Conservation (phyloP, 2,329 filamentous ascomycete species). For the Neocatenulostroma microsporum region DNA sequence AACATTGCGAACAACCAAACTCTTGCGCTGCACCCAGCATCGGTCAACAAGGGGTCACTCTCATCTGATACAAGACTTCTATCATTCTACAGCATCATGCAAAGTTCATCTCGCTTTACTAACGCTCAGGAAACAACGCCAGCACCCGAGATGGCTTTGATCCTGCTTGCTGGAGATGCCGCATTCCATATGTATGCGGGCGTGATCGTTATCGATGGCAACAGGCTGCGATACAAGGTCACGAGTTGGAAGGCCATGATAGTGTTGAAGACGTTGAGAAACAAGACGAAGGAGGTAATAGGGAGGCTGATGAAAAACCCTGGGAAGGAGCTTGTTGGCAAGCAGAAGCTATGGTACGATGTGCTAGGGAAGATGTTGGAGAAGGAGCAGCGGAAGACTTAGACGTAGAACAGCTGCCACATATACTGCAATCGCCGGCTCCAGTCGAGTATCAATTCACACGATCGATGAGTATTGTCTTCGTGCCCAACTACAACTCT, state of each 20-base stretch:
- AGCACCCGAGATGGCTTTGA: slow-evolving; percentile 67
- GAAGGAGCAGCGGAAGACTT: too few species aligned
- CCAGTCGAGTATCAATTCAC: too few species aligned
- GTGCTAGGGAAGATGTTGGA: slow-evolving; percentile 26
- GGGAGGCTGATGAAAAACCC: slow-evolving; percentile 58
- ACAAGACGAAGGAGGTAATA: slow-evolving; percentile 66
- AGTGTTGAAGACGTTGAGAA: slow-evolving; percentile 73
- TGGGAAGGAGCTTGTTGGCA: slow-evolving; percentile 31
- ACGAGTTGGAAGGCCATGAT: slow-evolving; percentile 86
- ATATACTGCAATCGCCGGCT: too few species aligned
- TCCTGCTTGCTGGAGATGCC: slow-evolving; percentile 78
- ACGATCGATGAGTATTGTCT: too few species aligned
- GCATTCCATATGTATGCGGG: slow-evolving; percentile 87
- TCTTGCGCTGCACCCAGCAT: slow-evolving; percentile 78
- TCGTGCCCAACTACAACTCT: too few species aligned
- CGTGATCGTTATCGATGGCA: slow-evolving; percentile 78
- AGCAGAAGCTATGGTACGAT: slow-evolving; percentile 38
- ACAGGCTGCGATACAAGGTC: slow-evolving; percentile 73
- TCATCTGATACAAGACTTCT: slow-evolving; percentile 59
- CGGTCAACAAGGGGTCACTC: slow-evolving; percentile 66
- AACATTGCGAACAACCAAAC: slow-evolving; percentile 90
- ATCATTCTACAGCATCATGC: slow-evolving; percentile 97
- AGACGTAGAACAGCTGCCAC: too few species aligned
- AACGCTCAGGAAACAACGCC: slow-evolving; percentile 75
- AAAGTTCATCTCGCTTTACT: slow-evolving; percentile 70